Evolutionary conservation across 257 asterid genomes (phyloP).

Genomic region (Solanum acaule): DNA sequence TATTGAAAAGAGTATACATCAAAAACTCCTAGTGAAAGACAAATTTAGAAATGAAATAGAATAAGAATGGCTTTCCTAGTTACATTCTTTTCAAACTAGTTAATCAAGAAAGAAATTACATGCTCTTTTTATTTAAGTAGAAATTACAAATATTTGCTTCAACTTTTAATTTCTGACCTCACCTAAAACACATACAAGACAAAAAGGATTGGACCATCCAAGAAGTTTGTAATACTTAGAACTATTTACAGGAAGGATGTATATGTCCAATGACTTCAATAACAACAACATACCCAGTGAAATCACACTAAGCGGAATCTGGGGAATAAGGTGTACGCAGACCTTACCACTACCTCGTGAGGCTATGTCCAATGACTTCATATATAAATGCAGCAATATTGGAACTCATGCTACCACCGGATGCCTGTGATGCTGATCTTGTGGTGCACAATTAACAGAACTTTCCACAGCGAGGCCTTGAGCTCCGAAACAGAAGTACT

Average conservation of each 20-base stretch:
- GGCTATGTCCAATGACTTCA: not conserved
- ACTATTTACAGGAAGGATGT: not conserved
- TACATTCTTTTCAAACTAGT: not conserved
- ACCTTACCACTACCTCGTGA: too few relatives aligned
- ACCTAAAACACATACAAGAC: not conserved
- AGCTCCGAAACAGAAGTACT: slow-evolving; percentile 65
- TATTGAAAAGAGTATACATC: not conserved
- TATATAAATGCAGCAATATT: not conserved
- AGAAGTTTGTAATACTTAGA: not conserved
- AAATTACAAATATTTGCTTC: not conserved
- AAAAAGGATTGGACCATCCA: not conserved
- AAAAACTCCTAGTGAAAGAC: not conserved
- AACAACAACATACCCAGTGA: too few relatives aligned
- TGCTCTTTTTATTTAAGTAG: not conserved
- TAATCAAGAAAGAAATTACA: not conserved
- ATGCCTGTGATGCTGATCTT: slow-evolving; percentile 4
- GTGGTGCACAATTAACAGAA: not conserved
- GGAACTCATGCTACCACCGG: not conserved
- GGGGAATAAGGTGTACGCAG: too few relatives aligned
- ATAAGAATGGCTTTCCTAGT: too few relatives aligned
- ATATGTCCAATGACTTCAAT: not conserved
- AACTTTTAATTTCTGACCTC: not conserved
- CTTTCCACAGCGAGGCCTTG: slow-evolving; percentile 46
- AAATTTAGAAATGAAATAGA: too few relatives aligned
- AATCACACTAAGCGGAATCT: too few relatives aligned